Base-by-base conservation (phyloP, 805 yeast species). In the Candida jianshihensis region DNA sequence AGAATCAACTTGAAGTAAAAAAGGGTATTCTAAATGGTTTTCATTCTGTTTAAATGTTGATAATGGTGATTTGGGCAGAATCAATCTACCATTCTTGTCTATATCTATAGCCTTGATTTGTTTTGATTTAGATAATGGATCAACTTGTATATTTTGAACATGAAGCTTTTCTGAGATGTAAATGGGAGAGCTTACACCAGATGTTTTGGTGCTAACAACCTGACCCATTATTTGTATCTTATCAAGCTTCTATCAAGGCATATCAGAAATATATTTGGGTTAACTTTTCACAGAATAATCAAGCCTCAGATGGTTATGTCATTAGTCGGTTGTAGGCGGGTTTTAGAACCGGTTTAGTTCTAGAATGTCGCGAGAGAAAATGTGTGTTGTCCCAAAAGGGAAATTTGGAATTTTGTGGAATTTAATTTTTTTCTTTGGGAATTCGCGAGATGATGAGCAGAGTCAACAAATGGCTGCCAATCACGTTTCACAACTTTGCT, bases 1-100 rank as follows among this genome's bases (percentile, higher is more conserved):
- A 14, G 11, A 13, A 1, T 36, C 24, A 1, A 44, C 17, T 19
- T 40, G 33, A 16, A 40, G 6, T 3, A 44, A 19, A 16, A 44
- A 40, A 2, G 39, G 44, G 20, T 17, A 42, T 20, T 42, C 45
- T 17, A 31, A 16, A 3, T 9, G 4, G 11, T 32, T 32, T 7
- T 26, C 31, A 32, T 42, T 44, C 26, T 44, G 47, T 5, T 38
- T 40, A 19, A 40, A 44, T 5, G 27, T 22, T 5, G 42, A 32
- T 7, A 34, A 15, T 13, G 37, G 38, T 1, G 30, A 6, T 16
- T 31, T 33, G 14, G 46, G 43, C 5, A 38, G 28, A 15, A n/a
- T 21, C 5, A 38, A 12, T 5, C 18, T 9, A 13, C n/a, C 16
- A 15, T 11, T 26, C 19, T 31, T 19, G 19, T 32, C 25, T 9